Base-by-base conservation (phyloP, 148 eudicot species). In the Drosera capensis region DNA sequence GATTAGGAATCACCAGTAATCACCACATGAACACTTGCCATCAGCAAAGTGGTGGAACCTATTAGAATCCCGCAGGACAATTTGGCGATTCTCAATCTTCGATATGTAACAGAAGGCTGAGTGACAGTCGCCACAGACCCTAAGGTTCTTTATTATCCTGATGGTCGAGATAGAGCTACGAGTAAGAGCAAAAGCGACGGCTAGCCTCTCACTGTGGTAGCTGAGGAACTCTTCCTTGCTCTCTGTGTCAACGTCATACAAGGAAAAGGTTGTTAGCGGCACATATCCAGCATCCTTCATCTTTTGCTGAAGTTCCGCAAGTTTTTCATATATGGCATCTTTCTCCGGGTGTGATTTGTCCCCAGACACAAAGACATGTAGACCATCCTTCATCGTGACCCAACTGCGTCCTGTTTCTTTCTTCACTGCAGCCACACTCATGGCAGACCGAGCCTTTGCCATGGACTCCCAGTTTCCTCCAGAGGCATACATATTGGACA, bases 391-490 rank as follows among this genome's bases (percentile, higher is more conserved):
- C 86, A 78, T 72, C 8, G 68, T 62, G 19, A 80, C 83, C 95
- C 95, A 86, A 64, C 95, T 86, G 43, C 79, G 70, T 1, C 93
- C 95, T n/a, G 81, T 70, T 62, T 75, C 80, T 62, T 86, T 86
- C 56, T 54, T 81, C 13, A 46, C 70, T 13, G 63, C 68, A 16
- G 72, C 76, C 39, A 48, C 18, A 46, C 60, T 64, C 93, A 86
- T 78, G 18, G 61, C 55, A 48, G 53, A 46, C 30, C 93, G 57
- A 20, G 81, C 67, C 23, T 57, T 67, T 22, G 78, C 75, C 57
- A 78, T 67, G 20, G 67, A 59, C 23, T 78, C 86, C 92, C 86
- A 86, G 60, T 62, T 75, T 19, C 59, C 79, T 42, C 77, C 71
- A 25, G 78, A 51, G 45, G 86, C 95, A 52, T 86, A 75, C 86